Percentiles rank a stretch among this genome's conserved stretches.
Evolutionary conservation across 2,329 filamentous ascomycete species (phyloP).

Genomic region (Penicillium occitanis): DNA sequence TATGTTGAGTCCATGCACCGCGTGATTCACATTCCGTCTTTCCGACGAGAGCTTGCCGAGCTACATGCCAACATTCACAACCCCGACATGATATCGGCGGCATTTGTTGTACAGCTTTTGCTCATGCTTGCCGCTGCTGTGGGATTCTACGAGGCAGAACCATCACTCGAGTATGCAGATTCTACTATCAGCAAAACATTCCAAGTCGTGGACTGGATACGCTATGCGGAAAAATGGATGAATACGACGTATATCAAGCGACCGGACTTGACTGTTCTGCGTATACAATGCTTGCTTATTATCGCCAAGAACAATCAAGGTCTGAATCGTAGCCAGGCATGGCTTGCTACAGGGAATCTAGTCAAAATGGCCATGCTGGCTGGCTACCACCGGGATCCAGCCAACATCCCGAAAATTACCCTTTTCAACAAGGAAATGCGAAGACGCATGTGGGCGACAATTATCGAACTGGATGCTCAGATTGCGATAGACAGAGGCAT

Average conservation of each 20-base stretch:
- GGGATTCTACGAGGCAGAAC: conserved; percentile 35
- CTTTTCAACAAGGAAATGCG: conserved; percentile 50
- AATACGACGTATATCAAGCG: conserved; percentile 69
- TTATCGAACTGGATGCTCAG: conserved; percentile 59
- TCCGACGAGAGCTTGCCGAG: conserved; percentile 39
- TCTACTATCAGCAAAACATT: conserved; percentile 28
- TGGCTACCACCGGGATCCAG: conserved; percentile 52
- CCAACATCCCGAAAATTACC: conserved; percentile 36
- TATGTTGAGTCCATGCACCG: conserved; percentile 43
- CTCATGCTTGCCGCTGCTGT: conserved; percentile 41
- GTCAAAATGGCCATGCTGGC: conserved; percentile 55
- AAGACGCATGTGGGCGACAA: conserved; percentile 58
- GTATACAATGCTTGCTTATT: conserved; percentile 53
- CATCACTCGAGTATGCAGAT: conserved; percentile 31
- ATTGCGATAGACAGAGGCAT: conserved; percentile 57
- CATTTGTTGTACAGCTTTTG: conserved; percentile 39
- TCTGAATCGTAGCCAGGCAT: conserved; percentile 54
- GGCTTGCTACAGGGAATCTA: conserved; percentile 52
- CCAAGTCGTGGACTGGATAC: conserved; percentile 66
- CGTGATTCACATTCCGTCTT: conserved; percentile 44
- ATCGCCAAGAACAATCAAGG: conserved; percentile 53
- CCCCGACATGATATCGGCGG: conserved; percentile 30
- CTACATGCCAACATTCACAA: conserved; percentile 35
- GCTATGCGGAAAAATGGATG: conserved; percentile 84
- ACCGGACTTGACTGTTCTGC: conserved; percentile 51